Evolutionary conservation across 495 filamentous ascomycete species (phyloP).

Genomic region (Aspergillus ellipticus): DNA sequence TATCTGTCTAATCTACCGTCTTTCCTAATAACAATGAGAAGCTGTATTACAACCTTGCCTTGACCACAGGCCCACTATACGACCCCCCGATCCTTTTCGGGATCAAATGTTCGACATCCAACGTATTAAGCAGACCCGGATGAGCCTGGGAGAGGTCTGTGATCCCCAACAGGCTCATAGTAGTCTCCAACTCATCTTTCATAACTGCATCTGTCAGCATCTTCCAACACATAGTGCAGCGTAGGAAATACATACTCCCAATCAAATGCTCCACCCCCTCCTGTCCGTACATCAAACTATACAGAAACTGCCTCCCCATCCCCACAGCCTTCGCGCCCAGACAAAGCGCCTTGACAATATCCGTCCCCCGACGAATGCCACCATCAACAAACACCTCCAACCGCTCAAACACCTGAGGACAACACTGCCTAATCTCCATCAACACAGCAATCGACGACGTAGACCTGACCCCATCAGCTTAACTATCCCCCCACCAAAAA

Average conservation of each 20-base stretch:
- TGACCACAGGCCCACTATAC: not conserved
- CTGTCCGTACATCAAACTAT: slow-evolving; percentile 43
- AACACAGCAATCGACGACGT: slow-evolving; percentile 57
- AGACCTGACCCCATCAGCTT: slow-evolving; percentile 11
- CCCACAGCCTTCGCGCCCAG: slow-evolving; percentile 61
- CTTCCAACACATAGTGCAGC: not conserved
- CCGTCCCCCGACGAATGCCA: slow-evolving; percentile 58
- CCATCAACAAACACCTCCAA: slow-evolving; percentile 67
- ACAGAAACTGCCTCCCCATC: slow-evolving; percentile 57
- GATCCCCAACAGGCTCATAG: slow-evolving; percentile 68
- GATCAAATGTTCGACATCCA: slow-evolving; percentile 61
- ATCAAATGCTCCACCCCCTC: slow-evolving; percentile 40
- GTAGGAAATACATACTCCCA: slow-evolving; percentile 39
- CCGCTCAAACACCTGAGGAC: slow-evolving; percentile 57
- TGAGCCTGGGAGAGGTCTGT: slow-evolving; percentile 60
- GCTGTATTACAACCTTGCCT: slow-evolving; percentile 1
- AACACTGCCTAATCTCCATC: slow-evolving; percentile 59
- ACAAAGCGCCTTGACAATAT: slow-evolving; percentile 66
- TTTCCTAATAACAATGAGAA: not conserved
- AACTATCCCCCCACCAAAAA: not conserved
- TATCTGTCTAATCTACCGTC: not conserved
- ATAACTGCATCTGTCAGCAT: slow-evolving; percentile 45
- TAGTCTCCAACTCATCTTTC: slow-evolving; percentile 64
- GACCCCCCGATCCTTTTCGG: slow-evolving; percentile 1
- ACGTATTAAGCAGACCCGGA: slow-evolving; percentile 61